These are phyloP conservation scores for Boletus huronensis DNA, from an alignment of 768 basidiomycete genomes.

Conservation along the genomic window DNA sequence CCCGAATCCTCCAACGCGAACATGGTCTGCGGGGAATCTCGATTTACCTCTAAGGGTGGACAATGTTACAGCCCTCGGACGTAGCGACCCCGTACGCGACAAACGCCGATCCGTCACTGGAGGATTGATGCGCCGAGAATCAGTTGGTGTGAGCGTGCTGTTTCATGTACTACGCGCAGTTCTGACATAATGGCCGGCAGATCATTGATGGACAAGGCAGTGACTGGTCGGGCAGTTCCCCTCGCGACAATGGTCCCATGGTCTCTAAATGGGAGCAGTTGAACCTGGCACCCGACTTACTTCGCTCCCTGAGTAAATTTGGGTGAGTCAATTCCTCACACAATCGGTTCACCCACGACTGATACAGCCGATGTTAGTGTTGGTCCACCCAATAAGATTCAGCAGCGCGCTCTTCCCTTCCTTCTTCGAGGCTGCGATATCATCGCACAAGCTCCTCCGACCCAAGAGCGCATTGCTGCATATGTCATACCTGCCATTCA, in stretches of 20 bases:
- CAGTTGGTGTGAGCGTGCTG: slow-evolving; percentile 55
- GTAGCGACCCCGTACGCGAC: slow-evolving; percentile 46
- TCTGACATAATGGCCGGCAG: slow-evolving; percentile 34
- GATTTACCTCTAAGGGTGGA: slow-evolving; percentile 65
- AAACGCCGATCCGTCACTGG: slow-evolving; percentile 73
- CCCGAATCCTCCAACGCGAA: slow-evolving; percentile 70
- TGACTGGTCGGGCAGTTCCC: slow-evolving; percentile 47
- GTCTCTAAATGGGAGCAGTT: slow-evolving; percentile 97
- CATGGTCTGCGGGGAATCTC: slow-evolving; percentile 80
- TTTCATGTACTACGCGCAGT: slow-evolving; percentile 5
- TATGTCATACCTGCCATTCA: slow-evolving; percentile 93
- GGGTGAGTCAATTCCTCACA: slow-evolving; percentile 56
- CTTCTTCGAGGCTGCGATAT: slow-evolving; percentile 92
- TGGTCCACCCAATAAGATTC: slow-evolving; percentile 98
- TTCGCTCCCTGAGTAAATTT: slow-evolving; percentile 88
- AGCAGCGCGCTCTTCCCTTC: slow-evolving; percentile 94
- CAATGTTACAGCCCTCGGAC: slow-evolving; percentile 35
- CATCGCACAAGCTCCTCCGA: slow-evolving; percentile 97
- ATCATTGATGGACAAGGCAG: slow-evolving; percentile 54
- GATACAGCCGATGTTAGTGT: slow-evolving; percentile 48
- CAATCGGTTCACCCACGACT: slow-evolving; percentile 11
- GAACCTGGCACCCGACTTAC: slow-evolving; percentile 76
- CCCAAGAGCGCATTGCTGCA: slow-evolving; percentile 96
- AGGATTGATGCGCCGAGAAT: slow-evolving; percentile 68
- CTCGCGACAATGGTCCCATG: slow-evolving; percentile 73